These are phyloP conservation scores for Solanum ahanhuiri DNA, from an alignment of 257 asterid genomes.

Conservation along the genomic window DNA sequence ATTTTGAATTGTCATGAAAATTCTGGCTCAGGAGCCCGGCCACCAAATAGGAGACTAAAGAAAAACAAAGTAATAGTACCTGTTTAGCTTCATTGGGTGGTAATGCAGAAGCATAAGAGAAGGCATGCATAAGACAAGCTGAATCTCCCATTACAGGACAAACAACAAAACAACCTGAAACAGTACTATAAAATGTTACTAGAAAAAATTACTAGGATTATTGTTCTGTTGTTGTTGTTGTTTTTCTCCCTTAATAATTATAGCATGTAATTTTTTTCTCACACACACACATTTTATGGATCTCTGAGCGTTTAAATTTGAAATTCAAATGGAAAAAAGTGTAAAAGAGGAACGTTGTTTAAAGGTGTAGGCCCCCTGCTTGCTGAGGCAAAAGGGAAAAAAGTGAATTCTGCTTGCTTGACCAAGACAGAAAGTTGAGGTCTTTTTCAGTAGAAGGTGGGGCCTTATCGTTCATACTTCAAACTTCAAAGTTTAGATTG, in stretches of 20 bases:
- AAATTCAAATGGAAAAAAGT: conserved; percentile 49
- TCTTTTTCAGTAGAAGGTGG: neutral
- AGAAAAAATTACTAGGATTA: neutral
- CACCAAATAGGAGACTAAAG: neutral
- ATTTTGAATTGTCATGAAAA: neutral
- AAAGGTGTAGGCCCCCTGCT: neutral
- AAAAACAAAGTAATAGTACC: conserved; percentile 15
- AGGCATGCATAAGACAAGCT: conserved; percentile 64
- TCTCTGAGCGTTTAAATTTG: conserved; percentile 26
- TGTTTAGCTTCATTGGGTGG: conserved; percentile 58
- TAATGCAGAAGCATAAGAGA: conserved; percentile 59
- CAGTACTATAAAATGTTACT: neutral
- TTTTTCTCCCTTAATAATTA: too few relatives aligned
- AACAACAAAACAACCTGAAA: neutral
- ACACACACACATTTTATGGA: neutral
- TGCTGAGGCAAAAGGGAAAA: neutral
- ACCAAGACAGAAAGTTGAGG: neutral
- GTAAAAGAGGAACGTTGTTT: neutral
- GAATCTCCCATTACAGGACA: conserved; percentile 60
- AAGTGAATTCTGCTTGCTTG: neutral
- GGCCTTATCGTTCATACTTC: neutral
- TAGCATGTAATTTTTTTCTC: neutral
- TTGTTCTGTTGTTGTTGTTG: neutral
- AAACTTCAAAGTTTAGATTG: neutral
- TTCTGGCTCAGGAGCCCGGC: neutral